These are phyloP conservation scores for Penicillium sp. DNA, from an alignment of 2,329 filamentous ascomycete species.

Conservation along the genomic window DNA sequence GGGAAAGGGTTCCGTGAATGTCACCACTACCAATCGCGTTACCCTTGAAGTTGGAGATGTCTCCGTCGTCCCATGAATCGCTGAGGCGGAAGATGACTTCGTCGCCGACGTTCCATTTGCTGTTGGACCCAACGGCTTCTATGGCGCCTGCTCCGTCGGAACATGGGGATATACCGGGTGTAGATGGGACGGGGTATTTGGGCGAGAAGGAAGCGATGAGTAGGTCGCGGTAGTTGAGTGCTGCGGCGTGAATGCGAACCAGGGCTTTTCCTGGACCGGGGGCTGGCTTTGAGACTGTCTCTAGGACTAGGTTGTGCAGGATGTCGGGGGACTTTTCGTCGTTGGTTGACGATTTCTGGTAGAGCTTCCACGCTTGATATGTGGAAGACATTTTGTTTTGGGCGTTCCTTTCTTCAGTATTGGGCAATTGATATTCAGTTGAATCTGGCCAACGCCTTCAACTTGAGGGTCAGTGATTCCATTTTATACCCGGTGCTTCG, in stretches of 20 bases:
- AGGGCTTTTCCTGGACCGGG: background rate
- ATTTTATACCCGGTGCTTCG: no score
- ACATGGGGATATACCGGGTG: slow-evolving; percentile 29
- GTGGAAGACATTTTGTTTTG: background rate
- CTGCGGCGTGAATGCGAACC: background rate
- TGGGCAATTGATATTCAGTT: no score
- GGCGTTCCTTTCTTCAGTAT: background rate
- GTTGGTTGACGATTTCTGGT: background rate
- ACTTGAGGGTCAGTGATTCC: no score
- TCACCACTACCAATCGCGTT: slow-evolving; percentile 36
- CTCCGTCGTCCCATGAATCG: background rate
- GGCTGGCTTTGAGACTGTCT: background rate
- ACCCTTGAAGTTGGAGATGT: background rate
- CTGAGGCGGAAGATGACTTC: background rate
- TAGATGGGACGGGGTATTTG: slow-evolving; percentile 39
- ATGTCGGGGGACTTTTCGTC: background rate
- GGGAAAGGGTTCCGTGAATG: slow-evolving; percentile 45
- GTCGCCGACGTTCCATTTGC: slow-evolving; percentile 4
- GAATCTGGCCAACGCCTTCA: no score
- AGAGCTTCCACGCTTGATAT: background rate
- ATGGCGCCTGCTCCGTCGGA: slow-evolving; percentile 61
- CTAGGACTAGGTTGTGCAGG: background rate
- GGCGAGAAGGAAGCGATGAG: background rate
- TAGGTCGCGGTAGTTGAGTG: slow-evolving; percentile 1
- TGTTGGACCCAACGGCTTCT: slow-evolving; percentile 48